phyloP scores from a whole-genome alignment of 129 eudicot genomes.

The Pseudognaphalium luteoalbum region DNA sequence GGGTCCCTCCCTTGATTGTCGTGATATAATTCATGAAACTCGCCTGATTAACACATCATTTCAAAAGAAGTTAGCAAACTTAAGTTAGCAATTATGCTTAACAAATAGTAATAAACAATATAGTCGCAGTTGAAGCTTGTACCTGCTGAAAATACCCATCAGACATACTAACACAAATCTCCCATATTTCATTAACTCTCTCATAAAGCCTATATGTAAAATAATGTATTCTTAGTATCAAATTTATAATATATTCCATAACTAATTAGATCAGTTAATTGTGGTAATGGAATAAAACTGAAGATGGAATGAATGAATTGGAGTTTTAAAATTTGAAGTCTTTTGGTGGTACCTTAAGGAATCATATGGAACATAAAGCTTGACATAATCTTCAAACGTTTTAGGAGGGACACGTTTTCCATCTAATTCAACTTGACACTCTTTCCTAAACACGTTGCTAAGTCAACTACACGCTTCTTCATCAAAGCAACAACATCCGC shows the following conservation, averaged over 20 bases:
- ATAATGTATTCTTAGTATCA: constrained; percentile 4
- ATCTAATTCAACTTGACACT: constrained; percentile 75
- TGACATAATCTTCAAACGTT: constrained; percentile 65
- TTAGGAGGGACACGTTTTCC: constrained; percentile 69
- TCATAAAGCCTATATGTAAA: constrained; percentile 48
- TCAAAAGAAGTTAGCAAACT: neutral
- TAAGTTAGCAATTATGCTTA: neutral
- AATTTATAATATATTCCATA: neutral
- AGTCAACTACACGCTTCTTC: constrained; percentile 84
- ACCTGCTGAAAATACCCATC: constrained; percentile 98
- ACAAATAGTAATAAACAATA: neutral
- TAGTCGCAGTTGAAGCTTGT: neutral
- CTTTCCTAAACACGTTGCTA: constrained; percentile 90
- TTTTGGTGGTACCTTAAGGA: constrained; percentile 35
- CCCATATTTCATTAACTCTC: constrained; percentile 76
- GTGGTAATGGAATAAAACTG: too few relatives aligned
- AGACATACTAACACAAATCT: constrained; percentile 68
- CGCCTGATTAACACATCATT: constrained; percentile 55
- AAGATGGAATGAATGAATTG: too few relatives aligned
- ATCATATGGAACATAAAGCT: constrained; percentile 54
- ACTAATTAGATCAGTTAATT: neutral
- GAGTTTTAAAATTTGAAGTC: too few relatives aligned
- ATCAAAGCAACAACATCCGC: too few relatives aligned
- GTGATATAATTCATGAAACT: constrained; percentile 88
- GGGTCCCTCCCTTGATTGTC: constrained; percentile 87